Conservation (phyloP, 2,329 filamentous ascomycete genomes). For the Ciborinia camelliae region DNA sequence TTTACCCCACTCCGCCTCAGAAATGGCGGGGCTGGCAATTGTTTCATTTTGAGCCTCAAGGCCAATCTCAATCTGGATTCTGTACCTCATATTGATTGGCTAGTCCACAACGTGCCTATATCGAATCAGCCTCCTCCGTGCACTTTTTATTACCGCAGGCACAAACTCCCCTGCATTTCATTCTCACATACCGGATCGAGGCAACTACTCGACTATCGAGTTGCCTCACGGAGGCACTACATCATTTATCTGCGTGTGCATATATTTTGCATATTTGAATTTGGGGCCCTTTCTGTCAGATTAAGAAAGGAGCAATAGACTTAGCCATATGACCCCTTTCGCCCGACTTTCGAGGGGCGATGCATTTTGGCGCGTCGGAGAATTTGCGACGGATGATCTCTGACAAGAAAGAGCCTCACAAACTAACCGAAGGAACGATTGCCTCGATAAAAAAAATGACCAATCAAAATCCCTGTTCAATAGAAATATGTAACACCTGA, state of each 20-base stretch:
- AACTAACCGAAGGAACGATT: not conserved
- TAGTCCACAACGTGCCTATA: not conserved
- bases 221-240: not conserved
- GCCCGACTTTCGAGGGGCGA: not conserved
- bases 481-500: no score
- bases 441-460: not conserved
- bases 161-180: not conserved
- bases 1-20: not conserved
- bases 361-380: not conserved
- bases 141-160: not conserved
- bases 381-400: not conserved
- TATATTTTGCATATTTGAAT: not conserved
- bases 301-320: not conserved
- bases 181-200: not conserved
- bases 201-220: conserved; percentile 8
- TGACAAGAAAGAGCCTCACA: not conserved
- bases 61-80: not conserved
- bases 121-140: not conserved
- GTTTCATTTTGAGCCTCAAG: not conserved
- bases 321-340: not conserved
- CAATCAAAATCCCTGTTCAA: not conserved
- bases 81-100: not conserved
- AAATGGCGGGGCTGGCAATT: not conserved
- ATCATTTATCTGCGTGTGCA: not conserved
- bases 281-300: not conserved